phyloP scores from a whole-genome alignment of 2,329 filamentous ascomycete genomes.

The Salinomyces thailandicus region DNA sequence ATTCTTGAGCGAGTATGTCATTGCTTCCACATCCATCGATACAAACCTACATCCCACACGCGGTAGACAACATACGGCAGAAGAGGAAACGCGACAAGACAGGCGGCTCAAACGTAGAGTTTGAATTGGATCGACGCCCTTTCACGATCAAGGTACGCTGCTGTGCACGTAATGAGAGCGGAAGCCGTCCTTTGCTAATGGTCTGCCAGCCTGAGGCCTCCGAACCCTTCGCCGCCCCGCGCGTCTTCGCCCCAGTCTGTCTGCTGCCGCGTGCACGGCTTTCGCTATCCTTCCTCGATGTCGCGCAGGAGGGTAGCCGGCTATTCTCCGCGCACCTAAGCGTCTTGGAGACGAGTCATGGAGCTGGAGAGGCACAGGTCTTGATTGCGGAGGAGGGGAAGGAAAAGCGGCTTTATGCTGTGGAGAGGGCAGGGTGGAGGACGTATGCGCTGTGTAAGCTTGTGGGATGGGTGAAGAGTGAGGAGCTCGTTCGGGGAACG shows the following conservation, averaged over 20 bases:
- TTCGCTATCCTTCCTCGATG: constrained; percentile 52
- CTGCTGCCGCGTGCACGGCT: constrained; percentile 52
- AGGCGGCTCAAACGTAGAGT: background rate
- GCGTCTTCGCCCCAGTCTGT: constrained; percentile 20
- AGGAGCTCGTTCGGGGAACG: constrained; percentile 34
- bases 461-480: constrained; percentile 54
- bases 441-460: constrained; percentile 61
- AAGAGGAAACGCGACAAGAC: constrained; percentile 10
- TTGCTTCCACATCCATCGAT: too few species aligned
- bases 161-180: background rate
- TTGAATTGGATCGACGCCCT: constrained; percentile 16
- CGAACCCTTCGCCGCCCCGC: constrained; percentile 17
- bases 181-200: constrained; percentile 7
- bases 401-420: constrained; percentile 45
- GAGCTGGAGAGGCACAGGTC: constrained; percentile 43
- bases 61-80: too few species aligned
- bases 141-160: constrained; percentile 17
- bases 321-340: constrained; percentile 53
- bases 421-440: constrained; percentile 53
- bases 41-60: too few species aligned
- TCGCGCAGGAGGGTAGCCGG: constrained; percentile 41
- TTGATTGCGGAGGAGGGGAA: constrained; percentile 52
- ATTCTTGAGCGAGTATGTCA: too few species aligned
- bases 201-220: constrained; percentile 10
- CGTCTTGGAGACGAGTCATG: constrained; percentile 49